Evolutionary conservation across 2,329 filamentous ascomycete genomes (phyloP).

Genomic region (Ophiostoma australiae): DNA sequence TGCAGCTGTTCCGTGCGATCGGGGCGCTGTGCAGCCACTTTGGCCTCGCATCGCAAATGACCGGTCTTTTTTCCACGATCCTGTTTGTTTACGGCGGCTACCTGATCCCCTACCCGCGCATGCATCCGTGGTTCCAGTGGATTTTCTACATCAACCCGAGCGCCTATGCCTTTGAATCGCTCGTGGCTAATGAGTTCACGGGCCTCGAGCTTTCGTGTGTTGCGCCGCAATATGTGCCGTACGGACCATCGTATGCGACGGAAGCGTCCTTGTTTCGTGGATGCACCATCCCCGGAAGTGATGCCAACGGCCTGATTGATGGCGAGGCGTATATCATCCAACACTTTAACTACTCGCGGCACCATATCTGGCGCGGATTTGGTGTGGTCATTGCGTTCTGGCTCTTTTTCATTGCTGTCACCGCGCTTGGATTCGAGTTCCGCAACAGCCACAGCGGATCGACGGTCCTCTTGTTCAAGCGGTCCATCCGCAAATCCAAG

Average conservation of each 20-base stretch:
- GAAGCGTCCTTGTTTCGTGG: constrained; percentile 41
- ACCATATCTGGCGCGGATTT: constrained; percentile 65
- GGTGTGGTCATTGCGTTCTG: constrained; percentile 64
- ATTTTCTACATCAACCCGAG: constrained; percentile 77
- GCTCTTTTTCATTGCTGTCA: constrained; percentile 54
- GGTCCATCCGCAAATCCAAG: constrained; percentile 19
- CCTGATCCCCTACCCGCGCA: constrained; percentile 58
- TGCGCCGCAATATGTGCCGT: constrained; percentile 41
- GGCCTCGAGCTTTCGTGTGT: constrained; percentile 54
- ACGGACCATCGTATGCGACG: constrained; percentile 37
- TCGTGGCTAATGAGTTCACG: constrained; percentile 81
- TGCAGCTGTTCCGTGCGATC: constrained; percentile 81
- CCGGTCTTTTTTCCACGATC: constrained; percentile 56
- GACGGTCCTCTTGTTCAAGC: constrained; percentile 34
- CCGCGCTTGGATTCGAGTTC: constrained; percentile 66
- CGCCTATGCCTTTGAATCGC: constrained; percentile 71
- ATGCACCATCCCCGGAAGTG: constrained; percentile 58
- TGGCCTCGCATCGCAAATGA: constrained; percentile 45
- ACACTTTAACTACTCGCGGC: constrained; percentile 52
- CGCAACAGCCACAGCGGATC: constrained; percentile 54
- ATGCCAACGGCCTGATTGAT: constrained; percentile 44
- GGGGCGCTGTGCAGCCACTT: constrained; percentile 56
- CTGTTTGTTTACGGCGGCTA: constrained; percentile 69
- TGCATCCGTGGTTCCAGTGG: constrained; percentile 78
- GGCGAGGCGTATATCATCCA: constrained; percentile 55